Base-by-base conservation (phyloP, 192 early-diverging fungal species). In the Powellomyces hirtus region DNA sequence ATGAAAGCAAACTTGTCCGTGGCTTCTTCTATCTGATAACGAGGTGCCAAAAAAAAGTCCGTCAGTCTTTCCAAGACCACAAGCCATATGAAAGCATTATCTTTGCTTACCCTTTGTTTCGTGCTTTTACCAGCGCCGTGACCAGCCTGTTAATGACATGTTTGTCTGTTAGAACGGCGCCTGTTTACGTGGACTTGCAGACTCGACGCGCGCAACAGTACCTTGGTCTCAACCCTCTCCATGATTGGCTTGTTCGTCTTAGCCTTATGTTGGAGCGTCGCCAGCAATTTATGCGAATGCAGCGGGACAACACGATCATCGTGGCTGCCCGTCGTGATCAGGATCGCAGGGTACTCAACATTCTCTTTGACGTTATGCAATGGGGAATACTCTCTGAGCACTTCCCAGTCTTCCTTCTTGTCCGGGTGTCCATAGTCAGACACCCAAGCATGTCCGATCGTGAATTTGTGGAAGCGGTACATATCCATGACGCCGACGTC, bases 401-500 rank as follows among this genome's bases (percentile, higher is more conserved):
- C 76, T 18, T 83, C 74, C 72, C 90, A 90, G 62, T 91, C 89
- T 64, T 86, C 86, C 64, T 77, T 71, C 20, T 80, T 77, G 38
- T 89, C 86, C 26, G 89, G 85, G 55, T 86, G 76, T 13, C 88
- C 88, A 68, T 83, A 90, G 58, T 90, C 88, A 22, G 79, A 77
- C 38, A 68, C 72, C 90, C 90, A 91, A 4, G 82, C 86, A 68
- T 83, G 76, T 1, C 90, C 90, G 55, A 89, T 89, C 3, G 89
- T 91, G 67, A 91, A 91, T 69, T 89, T 89, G 76, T 91, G 89
- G 82, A 89, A 91, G 36, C 88, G 79, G 49, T 85, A 57, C 78
- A 91, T 77, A 62, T 91, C 90, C 80, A 88, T 69, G 29, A 90
- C 89, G 22, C 88, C 88, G 30, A 91, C 90, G 40, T 84, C 83